Conservation (phyloP, 2,329 filamentous ascomycete genomes). For the Talaromyces funiculosus region DNA sequence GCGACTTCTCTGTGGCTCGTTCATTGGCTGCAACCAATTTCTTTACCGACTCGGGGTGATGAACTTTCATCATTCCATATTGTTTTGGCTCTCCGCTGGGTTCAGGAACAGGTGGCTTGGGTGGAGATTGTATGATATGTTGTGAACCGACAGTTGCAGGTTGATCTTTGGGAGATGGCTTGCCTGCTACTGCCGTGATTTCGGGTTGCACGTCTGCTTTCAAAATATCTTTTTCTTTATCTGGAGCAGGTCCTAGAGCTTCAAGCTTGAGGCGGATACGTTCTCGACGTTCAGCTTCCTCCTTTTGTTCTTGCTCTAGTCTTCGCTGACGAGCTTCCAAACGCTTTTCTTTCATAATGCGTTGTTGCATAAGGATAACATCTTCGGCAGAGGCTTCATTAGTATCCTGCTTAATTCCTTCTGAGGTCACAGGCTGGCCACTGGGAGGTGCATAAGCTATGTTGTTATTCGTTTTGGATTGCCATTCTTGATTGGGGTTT, state of each 20-base stretch:
- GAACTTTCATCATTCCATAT: conserved; percentile 59
- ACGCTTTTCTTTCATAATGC: conserved; percentile 56
- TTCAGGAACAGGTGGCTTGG: conserved; percentile 54
- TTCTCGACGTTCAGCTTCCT: conserved; percentile 54
- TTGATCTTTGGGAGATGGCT: conserved; percentile 13
- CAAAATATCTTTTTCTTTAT: conserved; percentile 21
- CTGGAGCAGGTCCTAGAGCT: conserved; percentile 44
- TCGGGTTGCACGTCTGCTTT: conserved; percentile 24
- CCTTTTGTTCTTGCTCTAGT: conserved; percentile 50
- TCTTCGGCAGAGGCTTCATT: conserved; percentile 30
- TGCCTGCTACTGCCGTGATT: conserved; percentile 17
- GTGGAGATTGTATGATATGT: conserved; percentile 45
- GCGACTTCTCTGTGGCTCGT: conserved; percentile 28
- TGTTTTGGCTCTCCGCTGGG: conserved; percentile 54
- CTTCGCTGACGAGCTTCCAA: conserved; percentile 51
- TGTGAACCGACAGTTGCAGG: conserved; percentile 17
- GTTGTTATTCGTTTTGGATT: conserved; percentile 24
- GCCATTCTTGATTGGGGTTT: conserved; percentile 24
- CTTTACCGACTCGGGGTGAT: conserved; percentile 51
- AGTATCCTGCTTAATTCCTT: conserved; percentile 8
- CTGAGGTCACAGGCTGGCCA: conserved; percentile 17
- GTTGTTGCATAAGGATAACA: conserved; percentile 51
- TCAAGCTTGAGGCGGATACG: conserved; percentile 54
- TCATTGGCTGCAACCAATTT: conserved; percentile 36
- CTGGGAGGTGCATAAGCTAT: conserved; percentile 24